phyloP scores from a whole-genome alignment of 352 stramenopile genomes.

The Pythium biforme region DNA sequence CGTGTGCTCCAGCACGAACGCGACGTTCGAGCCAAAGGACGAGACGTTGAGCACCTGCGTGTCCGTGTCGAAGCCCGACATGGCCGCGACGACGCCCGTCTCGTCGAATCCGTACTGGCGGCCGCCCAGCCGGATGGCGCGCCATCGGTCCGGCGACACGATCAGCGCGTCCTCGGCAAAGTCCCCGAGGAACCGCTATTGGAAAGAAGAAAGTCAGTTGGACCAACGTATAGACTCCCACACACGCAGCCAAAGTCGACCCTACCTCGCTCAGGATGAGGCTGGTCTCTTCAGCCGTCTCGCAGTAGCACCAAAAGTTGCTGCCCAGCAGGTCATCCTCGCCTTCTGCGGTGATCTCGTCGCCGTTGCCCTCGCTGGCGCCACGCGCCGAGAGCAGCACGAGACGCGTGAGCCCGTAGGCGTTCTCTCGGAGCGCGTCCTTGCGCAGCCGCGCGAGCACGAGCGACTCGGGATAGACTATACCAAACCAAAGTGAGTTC shows the following conservation, averaged over 20 bases:
- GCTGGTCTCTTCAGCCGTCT: conserved; percentile 82
- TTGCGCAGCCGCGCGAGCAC: conserved; percentile 79
- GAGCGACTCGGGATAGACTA: conserved; percentile 76
- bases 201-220: not conserved
- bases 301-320: conserved; percentile 85
- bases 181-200: conserved; percentile 47
- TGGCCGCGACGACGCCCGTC: conserved; percentile 81
- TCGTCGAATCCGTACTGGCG: conserved; percentile 84
- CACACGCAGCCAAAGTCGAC: not conserved
- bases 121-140: conserved; percentile 82
- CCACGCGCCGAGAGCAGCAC: conserved; percentile 47
- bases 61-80: conserved; percentile 79
- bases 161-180: conserved; percentile 79
- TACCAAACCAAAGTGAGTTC: not conserved
- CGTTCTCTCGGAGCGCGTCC: conserved; percentile 64
- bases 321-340: conserved; percentile 9
- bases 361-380: not conserved
- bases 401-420: conserved; percentile 78
- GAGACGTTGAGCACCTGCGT: conserved; percentile 85
- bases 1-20: conserved; percentile 79
- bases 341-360: not conserved
- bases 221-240: no score
- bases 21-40: conserved; percentile 83
- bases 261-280: conserved; percentile 73
- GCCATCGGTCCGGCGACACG: conserved; percentile 82